These are phyloP conservation scores for Begonia masoniana DNA, from an alignment of 306 rosid genomes.

Conservation along the genomic window DNA sequence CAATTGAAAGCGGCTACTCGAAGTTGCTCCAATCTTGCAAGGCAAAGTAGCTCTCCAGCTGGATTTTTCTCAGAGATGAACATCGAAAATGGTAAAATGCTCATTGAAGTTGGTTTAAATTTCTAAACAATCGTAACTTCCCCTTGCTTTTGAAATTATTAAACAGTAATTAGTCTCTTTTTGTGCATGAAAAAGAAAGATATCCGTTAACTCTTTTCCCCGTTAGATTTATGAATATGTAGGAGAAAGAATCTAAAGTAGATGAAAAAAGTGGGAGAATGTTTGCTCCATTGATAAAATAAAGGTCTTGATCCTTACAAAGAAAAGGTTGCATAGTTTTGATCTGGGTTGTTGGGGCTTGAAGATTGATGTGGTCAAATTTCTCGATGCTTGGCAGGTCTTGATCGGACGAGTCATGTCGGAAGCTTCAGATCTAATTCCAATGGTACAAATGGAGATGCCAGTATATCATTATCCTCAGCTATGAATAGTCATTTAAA, in stretches of 20 bases:
- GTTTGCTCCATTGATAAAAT: no score
- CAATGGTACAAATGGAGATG: conserved; percentile 34
- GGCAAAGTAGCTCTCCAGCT: conserved; percentile 69
- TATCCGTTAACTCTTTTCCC: no score
- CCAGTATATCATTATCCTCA: conserved; percentile 18
- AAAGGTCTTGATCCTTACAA: no score
- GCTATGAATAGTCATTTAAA: conserved; percentile 17
- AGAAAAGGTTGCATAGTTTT: no score
- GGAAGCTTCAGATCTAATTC: conserved; percentile 16
- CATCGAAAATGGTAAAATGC: conserved; percentile 34
- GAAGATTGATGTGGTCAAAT: not conserved
- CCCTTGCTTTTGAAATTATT: no score
- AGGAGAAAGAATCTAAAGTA: no score
- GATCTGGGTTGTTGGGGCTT: no score
- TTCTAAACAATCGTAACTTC: no score
- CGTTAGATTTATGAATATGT: no score
- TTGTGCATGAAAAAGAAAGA: no score
- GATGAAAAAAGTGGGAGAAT: no score
- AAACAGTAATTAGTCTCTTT: no score
- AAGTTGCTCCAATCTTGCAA: conserved; percentile 32
- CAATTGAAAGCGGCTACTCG: conserved; percentile 15
- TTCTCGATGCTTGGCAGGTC: conserved; percentile 16
- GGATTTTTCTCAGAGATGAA: conserved; percentile 38
- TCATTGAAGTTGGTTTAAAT: not conserved
- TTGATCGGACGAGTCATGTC: conserved; percentile 27